phyloP scores from a whole-genome alignment of 164 flowering plant species.

The Vitis rupestris region DNA sequence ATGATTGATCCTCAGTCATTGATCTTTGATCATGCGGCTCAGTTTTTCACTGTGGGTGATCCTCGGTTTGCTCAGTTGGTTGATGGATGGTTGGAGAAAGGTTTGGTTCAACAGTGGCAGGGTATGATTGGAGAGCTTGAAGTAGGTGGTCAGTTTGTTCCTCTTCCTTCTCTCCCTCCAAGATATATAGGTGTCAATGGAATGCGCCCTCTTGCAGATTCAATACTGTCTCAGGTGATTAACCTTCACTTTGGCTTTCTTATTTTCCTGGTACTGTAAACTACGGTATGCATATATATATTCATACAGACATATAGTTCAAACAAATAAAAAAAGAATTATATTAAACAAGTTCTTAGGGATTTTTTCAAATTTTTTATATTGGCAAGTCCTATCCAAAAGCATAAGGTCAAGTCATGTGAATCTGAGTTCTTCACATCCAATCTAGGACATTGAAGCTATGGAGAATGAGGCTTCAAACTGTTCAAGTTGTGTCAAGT shows the following conservation, averaged over 20 bases:
- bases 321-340: neutral
- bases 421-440: too few species aligned
- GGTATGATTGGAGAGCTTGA: conserved; percentile 86
- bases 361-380: too few species aligned
- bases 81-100: conserved; percentile 66
- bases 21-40: conserved; percentile 93
- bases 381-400: too few species aligned
- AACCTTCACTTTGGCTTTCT: neutral
- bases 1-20: conserved; percentile 60
- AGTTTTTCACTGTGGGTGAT: conserved; percentile 84
- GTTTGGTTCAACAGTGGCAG: conserved; percentile 64
- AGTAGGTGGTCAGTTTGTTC: conserved; percentile 65
- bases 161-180: conserved; percentile 51
- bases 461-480: too few species aligned
- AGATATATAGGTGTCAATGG: conserved; percentile 81
- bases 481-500: too few species aligned
- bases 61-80: conserved; percentile 68
- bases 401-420: too few species aligned
- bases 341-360: neutral
- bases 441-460: too few species aligned
- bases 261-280: neutral
- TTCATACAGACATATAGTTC: neutral
- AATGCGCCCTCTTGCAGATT: conserved; percentile 93
- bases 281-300: too few species aligned
- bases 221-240: conserved; percentile 68